Evolutionary conservation across 169 alveolate genomes (phyloP), one percentile per base, ranked within the genome.

Genomic region (Plasmodium vinckei): DNA sequence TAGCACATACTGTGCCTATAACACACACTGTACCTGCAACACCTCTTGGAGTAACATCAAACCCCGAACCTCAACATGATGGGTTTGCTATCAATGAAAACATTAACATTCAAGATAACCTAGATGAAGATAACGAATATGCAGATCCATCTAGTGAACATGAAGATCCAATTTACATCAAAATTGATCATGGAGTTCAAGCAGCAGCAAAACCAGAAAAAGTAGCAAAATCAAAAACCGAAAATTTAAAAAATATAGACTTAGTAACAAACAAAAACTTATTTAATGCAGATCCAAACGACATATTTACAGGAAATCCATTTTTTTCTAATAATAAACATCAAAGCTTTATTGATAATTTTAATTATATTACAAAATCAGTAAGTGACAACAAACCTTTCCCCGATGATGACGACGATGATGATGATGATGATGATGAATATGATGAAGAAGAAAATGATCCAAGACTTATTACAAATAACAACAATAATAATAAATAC

Each of bases 391-490:
- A 21, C 1, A 19, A 47, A 6, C 15, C 7, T 25, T 15, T 44
- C 1, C 3, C 44, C 4, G 23, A 21, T 47, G 54, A 25, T 13
- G 25, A 39, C 0, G 57, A 60, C 7, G 72, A 60, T 4, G 61
- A 59, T 17, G 60, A 25, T 21, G 88, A 46, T 0, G 47, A 60
- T 12, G 64, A 60, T 12, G 73, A 73, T 0, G 10, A 47, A 0
- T n/a, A n/a, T n/a, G n/a, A n/a, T n/a, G 67, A 53, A 2, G 23
- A 59, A 1, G 60, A 73, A 6, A 57, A 60, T 12, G 67, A 56
- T 33, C 7, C 42, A 2, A 2, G 42, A 33, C 7, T 3, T 33
- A 33, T 33, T 33, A 33, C 5, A 3, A 6, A 33, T 1, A 47
- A 12, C 7, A 25, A 59, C 2, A 47, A 59, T 9, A 56, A 21